Percentiles rank a stretch among this genome's conserved stretches.
Conservation (phyloP, 495 filamentous ascomycete genomes). For the Penicillium steckii region DNA sequence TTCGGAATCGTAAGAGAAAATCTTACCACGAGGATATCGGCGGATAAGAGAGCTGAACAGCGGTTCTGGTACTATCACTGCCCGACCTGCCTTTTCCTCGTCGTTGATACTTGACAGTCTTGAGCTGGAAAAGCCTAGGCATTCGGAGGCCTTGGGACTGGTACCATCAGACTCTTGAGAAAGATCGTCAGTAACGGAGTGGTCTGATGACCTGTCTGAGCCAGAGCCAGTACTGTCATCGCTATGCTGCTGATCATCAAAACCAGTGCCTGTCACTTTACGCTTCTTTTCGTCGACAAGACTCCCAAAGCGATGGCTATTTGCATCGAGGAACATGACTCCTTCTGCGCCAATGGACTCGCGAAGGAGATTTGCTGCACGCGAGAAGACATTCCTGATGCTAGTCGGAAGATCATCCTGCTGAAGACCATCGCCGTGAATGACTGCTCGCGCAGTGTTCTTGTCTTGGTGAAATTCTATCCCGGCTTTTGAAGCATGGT, state of each 20-base stretch:
- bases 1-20: slow-evolving; percentile 56
- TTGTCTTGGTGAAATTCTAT: neutral
- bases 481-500: neutral
- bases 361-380: neutral
- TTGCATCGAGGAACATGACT: slow-evolving; percentile 50
- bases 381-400: neutral
- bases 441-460: slow-evolving; percentile 2
- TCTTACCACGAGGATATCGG: slow-evolving; percentile 57
- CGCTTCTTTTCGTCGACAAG: slow-evolving; percentile 7
- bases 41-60: slow-evolving; percentile 32
- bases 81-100: slow-evolving; percentile 26
- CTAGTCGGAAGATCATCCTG: slow-evolving; percentile 3
- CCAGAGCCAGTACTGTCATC: slow-evolving; percentile 17
- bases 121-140: slow-evolving; percentile 21
- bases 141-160: neutral
- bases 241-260: slow-evolving; percentile 4
- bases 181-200: neutral
- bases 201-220: too few relatives aligned
- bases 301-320: slow-evolving; percentile 16
- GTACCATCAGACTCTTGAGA: neutral
- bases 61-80: slow-evolving; percentile 23
- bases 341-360: slow-evolving; percentile 53
- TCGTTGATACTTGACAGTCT: slow-evolving; percentile 19
- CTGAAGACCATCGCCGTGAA: slow-evolving; percentile 7
- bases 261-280: slow-evolving; percentile 1